Evolutionary conservation across 192 early-diverging fungal species (phyloP).

Genomic region (Paraglomus brasilianum): DNA sequence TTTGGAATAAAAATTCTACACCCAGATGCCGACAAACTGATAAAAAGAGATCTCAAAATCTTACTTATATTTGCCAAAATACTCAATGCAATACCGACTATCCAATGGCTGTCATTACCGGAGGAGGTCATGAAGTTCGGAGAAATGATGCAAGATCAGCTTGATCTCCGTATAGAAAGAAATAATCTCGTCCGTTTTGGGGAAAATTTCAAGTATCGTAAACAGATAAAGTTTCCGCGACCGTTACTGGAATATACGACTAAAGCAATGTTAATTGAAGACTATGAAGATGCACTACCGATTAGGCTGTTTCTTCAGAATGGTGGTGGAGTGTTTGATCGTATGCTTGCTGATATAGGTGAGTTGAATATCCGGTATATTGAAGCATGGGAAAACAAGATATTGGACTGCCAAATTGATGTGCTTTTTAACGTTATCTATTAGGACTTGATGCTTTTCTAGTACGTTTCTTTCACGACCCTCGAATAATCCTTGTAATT

Average conservation of each 20-base stretch:
- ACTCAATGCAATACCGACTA: conserved; percentile 69
- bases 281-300: conserved; percentile 76
- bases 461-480: conserved; percentile 35
- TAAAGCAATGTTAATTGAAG: conserved; percentile 78
- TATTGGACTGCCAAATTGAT: background rate
- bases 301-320: conserved; percentile 70
- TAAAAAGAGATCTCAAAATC: conserved; percentile 81
- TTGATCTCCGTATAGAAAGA: conserved; percentile 83
- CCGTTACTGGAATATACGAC: conserved; percentile 56
- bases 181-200: conserved; percentile 65
- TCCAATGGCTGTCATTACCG: conserved; percentile 83
- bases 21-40: conserved; percentile 66
- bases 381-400: background rate
- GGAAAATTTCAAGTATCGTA: conserved; percentile 52
- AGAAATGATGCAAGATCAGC: conserved; percentile 87
- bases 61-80: conserved; percentile 68
- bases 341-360: conserved; percentile 77
- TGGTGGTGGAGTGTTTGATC: conserved; percentile 67
- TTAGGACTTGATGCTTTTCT: conserved; percentile 69
- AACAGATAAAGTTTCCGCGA: conserved; percentile 65
- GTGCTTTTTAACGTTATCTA: background rate
- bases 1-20: conserved; percentile 93
- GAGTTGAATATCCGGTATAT: conserved; percentile 36
- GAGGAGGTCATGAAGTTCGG: conserved; percentile 90
- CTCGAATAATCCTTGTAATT: conserved; percentile 22